Evolutionary conservation across 2,329 filamentous ascomycete species (phyloP).

Genomic region (Cadophora sp.): DNA sequence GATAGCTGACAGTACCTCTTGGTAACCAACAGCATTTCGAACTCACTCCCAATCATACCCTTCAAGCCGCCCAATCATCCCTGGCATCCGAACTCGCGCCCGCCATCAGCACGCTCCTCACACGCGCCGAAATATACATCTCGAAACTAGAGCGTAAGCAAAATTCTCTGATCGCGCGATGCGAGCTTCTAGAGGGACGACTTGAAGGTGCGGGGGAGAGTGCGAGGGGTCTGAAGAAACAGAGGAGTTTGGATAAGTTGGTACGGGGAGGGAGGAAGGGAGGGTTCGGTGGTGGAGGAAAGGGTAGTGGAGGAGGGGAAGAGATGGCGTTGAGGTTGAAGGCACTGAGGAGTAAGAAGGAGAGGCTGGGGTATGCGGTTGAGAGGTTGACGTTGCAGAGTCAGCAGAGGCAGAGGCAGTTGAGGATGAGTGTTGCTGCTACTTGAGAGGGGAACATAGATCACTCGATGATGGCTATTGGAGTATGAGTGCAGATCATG

Average conservation of each 20-base stretch:
- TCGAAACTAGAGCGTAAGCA: slow-evolving; percentile 72
- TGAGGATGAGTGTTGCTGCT: slow-evolving; percentile 75
- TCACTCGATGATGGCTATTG: no score
- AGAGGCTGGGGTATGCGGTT: slow-evolving; percentile 73
- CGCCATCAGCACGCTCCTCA: slow-evolving; percentile 69
- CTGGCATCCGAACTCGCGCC: slow-evolving; percentile 74
- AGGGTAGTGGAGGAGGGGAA: slow-evolving; percentile 24
- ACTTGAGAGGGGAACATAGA: slow-evolving; percentile 15
- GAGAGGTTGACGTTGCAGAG: slow-evolving; percentile 72
- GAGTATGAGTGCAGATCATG: no score
- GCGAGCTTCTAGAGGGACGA: slow-evolving; percentile 69
- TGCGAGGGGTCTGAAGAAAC: slow-evolving; percentile 48
- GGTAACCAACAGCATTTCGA: slow-evolving; percentile 77
- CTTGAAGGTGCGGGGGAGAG: slow-evolving; percentile 53
- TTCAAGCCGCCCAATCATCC: slow-evolving; percentile 67
- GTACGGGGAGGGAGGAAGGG: slow-evolving; percentile 34
- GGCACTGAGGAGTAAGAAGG: slow-evolving; percentile 71
- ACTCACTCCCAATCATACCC: slow-evolving; percentile 70
- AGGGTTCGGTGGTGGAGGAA: slow-evolving; percentile 31
- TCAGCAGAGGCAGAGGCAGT: slow-evolving; percentile 70
- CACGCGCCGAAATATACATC: slow-evolving; percentile 66
- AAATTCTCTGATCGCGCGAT: slow-evolving; percentile 68
- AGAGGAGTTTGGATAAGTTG: slow-evolving; percentile 49
- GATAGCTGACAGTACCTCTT: no score
- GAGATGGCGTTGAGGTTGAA: slow-evolving; percentile 55